phyloP scores from a whole-genome alignment of 768 basidiomycete species.

The Pleurotus pulmonarius region DNA sequence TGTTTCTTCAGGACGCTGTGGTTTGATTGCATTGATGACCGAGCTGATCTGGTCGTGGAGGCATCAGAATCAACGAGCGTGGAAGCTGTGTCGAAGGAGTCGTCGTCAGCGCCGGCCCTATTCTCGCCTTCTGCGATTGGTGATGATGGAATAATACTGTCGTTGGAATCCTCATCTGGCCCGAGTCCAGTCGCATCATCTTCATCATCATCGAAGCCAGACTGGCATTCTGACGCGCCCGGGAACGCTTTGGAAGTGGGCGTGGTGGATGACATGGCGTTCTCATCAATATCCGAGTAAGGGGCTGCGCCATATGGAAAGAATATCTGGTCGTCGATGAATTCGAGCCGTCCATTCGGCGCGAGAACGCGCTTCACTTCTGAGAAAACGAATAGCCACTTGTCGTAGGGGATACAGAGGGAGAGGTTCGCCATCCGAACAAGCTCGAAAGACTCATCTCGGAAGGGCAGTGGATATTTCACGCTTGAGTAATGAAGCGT shows the following conservation, averaged over 20 bases:
- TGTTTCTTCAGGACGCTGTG: constrained; percentile 5
- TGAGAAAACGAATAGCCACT: constrained; percentile 55
- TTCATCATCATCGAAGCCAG: constrained; percentile 17
- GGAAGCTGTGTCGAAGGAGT: constrained; percentile 19
- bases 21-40: constrained; percentile 4
- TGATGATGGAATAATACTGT: constrained; percentile 1
- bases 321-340: constrained; percentile 69
- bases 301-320: constrained; percentile 50
- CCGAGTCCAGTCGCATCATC: constrained; percentile 5
- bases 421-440: constrained; percentile 71
- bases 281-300: constrained; percentile 1
- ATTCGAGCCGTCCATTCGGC: constrained; percentile 61
- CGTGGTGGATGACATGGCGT: constrained; percentile 21
- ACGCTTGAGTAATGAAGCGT: constrained; percentile 35
- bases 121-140: constrained; percentile 12
- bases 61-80: constrained; percentile 18
- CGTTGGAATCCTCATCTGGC: not conserved
- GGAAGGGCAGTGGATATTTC: constrained; percentile 57
- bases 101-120: constrained; percentile 17
- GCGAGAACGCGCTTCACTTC: constrained; percentile 64
- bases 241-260: constrained; percentile 15
- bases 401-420: constrained; percentile 54
- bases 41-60: not conserved
- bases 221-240: not conserved
- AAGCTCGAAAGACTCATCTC: constrained; percentile 60